phyloP scores from a whole-genome alignment of 176 grass and related monocot species.

The Thalia dealbata region DNA sequence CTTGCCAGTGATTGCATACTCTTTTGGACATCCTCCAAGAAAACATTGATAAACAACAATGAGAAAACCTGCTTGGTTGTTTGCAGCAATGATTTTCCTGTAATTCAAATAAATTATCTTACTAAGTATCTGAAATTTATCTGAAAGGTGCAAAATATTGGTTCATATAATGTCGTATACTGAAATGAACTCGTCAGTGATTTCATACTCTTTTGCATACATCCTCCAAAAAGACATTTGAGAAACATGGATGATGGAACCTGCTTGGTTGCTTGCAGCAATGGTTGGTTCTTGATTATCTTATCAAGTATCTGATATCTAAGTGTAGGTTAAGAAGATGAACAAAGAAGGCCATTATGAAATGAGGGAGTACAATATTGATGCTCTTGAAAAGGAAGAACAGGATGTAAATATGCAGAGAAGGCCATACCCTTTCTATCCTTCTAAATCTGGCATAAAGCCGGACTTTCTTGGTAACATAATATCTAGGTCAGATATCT shows the following conservation, averaged over 20 bases:
- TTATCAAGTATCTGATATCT: not conserved
- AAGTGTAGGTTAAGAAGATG: slow-evolving; percentile 49
- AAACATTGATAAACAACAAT: not conserved
- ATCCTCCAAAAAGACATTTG: not conserved
- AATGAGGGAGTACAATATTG: slow-evolving; percentile 64
- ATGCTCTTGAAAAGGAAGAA: slow-evolving; percentile 49
- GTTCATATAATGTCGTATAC: not conserved
- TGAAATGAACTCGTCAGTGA: not conserved
- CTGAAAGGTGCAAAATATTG: too few relatives aligned
- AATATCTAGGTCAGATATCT: slow-evolving; percentile 60
- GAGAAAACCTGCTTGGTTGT: not conserved
- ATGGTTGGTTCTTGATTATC: not conserved
- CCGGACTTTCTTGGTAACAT: slow-evolving; percentile 35
- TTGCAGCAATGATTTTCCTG: not conserved
- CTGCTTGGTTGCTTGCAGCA: not conserved
- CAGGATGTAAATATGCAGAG: slow-evolving; percentile 37
- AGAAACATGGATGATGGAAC: not conserved
- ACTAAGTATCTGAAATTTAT: not conserved
- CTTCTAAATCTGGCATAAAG: slow-evolving; percentile 75
- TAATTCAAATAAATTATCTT: too few relatives aligned
- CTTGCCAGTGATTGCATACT: not conserved
- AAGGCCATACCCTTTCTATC: slow-evolving; percentile 80
- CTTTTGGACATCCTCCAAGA: not conserved
- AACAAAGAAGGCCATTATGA: slow-evolving; percentile 56
- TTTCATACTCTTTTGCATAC: not conserved